Conservation (phyloP, 352 stramenopile genomes). For the Phytophthora pisi region DNA sequence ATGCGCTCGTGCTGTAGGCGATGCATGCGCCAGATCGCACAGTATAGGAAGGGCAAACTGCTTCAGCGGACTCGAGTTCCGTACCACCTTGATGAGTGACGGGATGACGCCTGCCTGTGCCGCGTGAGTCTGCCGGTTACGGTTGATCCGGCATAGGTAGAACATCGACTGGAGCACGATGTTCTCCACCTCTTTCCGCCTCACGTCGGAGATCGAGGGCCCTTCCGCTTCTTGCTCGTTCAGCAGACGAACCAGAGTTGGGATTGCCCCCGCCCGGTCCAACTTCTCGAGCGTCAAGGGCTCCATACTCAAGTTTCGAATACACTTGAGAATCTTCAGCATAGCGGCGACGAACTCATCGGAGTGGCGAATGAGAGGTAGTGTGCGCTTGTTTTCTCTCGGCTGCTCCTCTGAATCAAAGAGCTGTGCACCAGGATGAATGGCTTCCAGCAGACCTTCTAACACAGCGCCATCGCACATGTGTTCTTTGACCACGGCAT, state of each 20-base stretch:
- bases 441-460: constrained; percentile 65
- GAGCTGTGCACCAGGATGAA: constrained; percentile 38
- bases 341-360: constrained; percentile 65
- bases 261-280: constrained; percentile 87
- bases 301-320: constrained; percentile 92
- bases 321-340: constrained; percentile 85
- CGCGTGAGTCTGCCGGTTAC: constrained; percentile 89
- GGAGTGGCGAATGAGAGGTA: constrained; percentile 40
- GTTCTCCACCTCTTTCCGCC: constrained; percentile 88
- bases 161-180: constrained; percentile 93
- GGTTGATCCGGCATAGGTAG: constrained; percentile 93
- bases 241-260: constrained; percentile 81
- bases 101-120: constrained; percentile 90
- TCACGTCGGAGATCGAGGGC: constrained; percentile 38
- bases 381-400: constrained; percentile 8
- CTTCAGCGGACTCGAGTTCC: constrained; percentile 86
- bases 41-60: constrained; percentile 93
- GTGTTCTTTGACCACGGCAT: constrained; percentile 92
- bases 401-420: constrained; percentile 14
- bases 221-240: constrained; percentile 50
- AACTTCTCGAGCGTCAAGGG: constrained; percentile 89
- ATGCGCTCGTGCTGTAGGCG: constrained; percentile 77
- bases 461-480: constrained; percentile 87
- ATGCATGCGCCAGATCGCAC: constrained; percentile 92
- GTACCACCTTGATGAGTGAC: constrained; percentile 89